Evolutionary conservation across 305 asterid species (phyloP).

Genomic region (Ajuga reptans): DNA sequence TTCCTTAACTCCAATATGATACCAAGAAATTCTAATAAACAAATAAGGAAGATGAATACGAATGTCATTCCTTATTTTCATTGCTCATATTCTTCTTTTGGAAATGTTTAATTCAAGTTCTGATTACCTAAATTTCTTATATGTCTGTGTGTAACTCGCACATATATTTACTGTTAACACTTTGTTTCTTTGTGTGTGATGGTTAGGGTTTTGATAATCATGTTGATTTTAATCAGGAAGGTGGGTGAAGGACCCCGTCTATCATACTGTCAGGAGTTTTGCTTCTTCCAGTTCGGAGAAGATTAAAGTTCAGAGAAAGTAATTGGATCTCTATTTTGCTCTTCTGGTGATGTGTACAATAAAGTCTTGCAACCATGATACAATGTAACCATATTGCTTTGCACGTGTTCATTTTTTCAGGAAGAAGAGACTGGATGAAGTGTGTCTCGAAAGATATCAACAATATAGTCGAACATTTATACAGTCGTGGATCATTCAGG

Average conservation of each 20-base stretch:
- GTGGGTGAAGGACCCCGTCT: conserved; percentile 29
- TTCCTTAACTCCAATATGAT: not conserved
- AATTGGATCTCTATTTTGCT: conserved; percentile 19
- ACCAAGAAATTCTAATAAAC: not conserved
- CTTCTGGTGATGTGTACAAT: conserved; percentile 1
- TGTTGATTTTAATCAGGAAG: conserved; percentile 36
- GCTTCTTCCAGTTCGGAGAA: conserved; percentile 51
- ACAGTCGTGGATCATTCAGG: conserved; percentile 93
- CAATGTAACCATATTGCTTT: not conserved
- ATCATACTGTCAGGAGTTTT: conserved; percentile 38
- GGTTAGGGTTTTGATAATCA: conserved; percentile 13
- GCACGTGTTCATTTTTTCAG: conserved; percentile 31
- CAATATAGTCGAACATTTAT: conserved; percentile 80
- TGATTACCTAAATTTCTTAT: not conserved
- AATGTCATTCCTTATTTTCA: not conserved
- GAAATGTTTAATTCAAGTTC: not conserved
- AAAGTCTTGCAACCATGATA: not conserved
- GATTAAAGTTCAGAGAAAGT: conserved; percentile 56
- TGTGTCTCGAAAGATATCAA: conserved; percentile 78
- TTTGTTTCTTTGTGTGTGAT: not conserved
- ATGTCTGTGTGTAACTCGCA: not conserved
- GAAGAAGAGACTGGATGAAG: conserved; percentile 83
- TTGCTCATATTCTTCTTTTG: not conserved
- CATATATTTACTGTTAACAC: not conserved
- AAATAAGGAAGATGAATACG: not conserved